Evolutionary conservation across 352 stramenopile genomes (phyloP).

Genomic region (Pythium scleroteichum): DNA sequence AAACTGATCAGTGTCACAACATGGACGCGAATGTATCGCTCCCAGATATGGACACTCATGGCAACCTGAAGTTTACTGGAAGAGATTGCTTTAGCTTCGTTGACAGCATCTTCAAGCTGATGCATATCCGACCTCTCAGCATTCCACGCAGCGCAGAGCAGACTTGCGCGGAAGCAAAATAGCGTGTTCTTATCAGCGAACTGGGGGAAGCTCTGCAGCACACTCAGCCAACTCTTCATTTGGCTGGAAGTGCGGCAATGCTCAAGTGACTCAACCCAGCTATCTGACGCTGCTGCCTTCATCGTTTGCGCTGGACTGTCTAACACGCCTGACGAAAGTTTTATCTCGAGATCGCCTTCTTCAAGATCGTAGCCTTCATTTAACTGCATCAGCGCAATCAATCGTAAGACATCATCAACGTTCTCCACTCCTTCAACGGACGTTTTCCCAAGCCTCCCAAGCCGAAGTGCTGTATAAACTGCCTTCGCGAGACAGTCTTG

Average conservation of each 20-base stretch:
- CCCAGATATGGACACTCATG: slow-evolving; percentile 77
- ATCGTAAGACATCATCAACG: slow-evolving; percentile 75
- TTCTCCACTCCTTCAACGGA: slow-evolving; percentile 77
- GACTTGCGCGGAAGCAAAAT: slow-evolving; percentile 62
- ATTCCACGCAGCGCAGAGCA: slow-evolving; percentile 81
- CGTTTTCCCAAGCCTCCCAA: slow-evolving; percentile 60
- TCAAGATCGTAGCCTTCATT: slow-evolving; percentile 66
- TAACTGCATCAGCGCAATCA: slow-evolving; percentile 75
- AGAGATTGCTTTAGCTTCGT: slow-evolving; percentile 55
- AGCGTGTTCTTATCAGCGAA: slow-evolving; percentile 57
- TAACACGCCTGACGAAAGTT: background rate
- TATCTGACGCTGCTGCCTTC: slow-evolving; percentile 29
- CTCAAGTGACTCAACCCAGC: slow-evolving; percentile 66
- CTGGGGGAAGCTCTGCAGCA: slow-evolving; percentile 62
- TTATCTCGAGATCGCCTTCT: slow-evolving; percentile 24
- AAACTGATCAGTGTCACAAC: slow-evolving; percentile 81
- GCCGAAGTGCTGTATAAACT: slow-evolving; percentile 69
- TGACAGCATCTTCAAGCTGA: slow-evolving; percentile 74
- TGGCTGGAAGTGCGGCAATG: slow-evolving; percentile 55
- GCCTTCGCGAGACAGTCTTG: slow-evolving; percentile 73
- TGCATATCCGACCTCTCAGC: slow-evolving; percentile 81
- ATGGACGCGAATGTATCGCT: slow-evolving; percentile 79
- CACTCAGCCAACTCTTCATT: slow-evolving; percentile 68
- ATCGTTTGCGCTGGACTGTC: background rate
- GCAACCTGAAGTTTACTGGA: slow-evolving; percentile 46